Percentiles rank a stretch among this genome's conserved stretches.
These are phyloP conservation scores for Alternaria novae-zelandiae DNA, from an alignment of 2,329 filamentous ascomycete species.

Conservation along the genomic window DNA sequence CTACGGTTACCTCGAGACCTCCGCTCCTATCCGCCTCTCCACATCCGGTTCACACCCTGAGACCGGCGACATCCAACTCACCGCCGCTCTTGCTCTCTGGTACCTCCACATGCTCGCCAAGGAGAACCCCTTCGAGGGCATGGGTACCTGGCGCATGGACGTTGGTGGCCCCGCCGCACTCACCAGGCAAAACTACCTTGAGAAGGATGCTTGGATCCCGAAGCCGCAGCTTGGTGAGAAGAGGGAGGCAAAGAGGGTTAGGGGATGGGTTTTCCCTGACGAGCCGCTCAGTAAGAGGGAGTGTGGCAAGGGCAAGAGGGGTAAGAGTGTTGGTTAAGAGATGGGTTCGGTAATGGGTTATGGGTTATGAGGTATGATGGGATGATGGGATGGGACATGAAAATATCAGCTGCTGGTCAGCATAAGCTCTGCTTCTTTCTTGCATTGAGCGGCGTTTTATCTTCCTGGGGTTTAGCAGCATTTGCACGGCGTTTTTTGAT, in stretches of 20 bases:
- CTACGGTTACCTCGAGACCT: constrained; percentile 87
- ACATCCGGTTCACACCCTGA: constrained; percentile 44
- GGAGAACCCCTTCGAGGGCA: constrained; percentile 65
- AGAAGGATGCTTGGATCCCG: constrained; percentile 79
- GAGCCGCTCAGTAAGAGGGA: constrained; percentile 76
- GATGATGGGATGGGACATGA: neutral
- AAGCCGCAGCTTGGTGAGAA: constrained; percentile 75
- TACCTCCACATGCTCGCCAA: constrained; percentile 75
- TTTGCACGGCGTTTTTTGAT: neutral
- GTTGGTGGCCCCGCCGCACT: constrained; percentile 78
- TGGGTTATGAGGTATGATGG: neutral
- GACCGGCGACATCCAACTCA: constrained; percentile 61
- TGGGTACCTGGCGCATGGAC: constrained; percentile 70
- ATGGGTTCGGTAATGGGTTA: neutral
- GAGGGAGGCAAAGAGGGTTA: constrained; percentile 73
- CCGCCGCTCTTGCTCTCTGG: constrained; percentile 77
- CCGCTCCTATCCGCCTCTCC: constrained; percentile 62
- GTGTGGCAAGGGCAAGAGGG: constrained; percentile 47
- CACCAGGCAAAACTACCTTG: constrained; percentile 71
- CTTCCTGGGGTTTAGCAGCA: constrained; percentile 1
- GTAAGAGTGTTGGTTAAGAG: constrained; percentile 27
- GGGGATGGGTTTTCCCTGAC: constrained; percentile 79
- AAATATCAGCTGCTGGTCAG: constrained; percentile 7
- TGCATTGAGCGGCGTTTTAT: constrained; percentile 6
- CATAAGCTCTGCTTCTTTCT: constrained; percentile 1